Base-by-base conservation (phyloP, 179 eudicot genomes). In the Drosera spatulata region DNA sequence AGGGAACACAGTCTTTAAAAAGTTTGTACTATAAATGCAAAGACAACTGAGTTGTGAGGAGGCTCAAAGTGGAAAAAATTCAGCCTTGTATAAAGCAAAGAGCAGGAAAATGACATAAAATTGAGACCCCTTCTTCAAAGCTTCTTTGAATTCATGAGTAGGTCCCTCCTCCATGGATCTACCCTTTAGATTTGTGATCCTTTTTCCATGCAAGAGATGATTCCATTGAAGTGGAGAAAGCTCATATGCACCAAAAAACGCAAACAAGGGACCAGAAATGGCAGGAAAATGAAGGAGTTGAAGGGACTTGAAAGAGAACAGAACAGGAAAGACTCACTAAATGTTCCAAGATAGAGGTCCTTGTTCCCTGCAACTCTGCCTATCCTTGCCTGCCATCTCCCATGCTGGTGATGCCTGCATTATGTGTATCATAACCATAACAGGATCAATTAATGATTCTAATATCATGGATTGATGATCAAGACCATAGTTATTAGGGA, bases 361-460 rank as follows among this genome's bases (percentile, higher is more conserved):
- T 87, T 87, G 77, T 87, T 87, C 41, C 95, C 95, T 7, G 91
- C 86, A 48, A 87, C 95, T 2, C 95, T 74, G 13, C 95, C 95
- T 38, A 87, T 87, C 61, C 95, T 67, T 44, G 95, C 95, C 73
- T 87, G 91, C 95, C 96, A 87, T 71, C 91, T 75, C 39, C 93
- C 91, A 77, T 87, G 91, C 56, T 85, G 91, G 71, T 87, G 91
- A 71, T 87, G 96, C 73, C 96, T 87, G 77, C 55, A 40, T 3
- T 43, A 67, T 39, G 50, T 22, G 14, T 43, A 49, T 49, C 50
- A 46, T 11, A 7, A 46, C 33, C 33, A 22, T 22, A 22, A 22
- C 33, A 22, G 33, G 33, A 43, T 43, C 5, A 43, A 43, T 43
- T 43, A 43, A 43, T 43, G 45, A 43, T 43, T 43, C 6, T 2